Conservation (phyloP, 75 land plant species). For the Ceratopteris richardii region DNA sequence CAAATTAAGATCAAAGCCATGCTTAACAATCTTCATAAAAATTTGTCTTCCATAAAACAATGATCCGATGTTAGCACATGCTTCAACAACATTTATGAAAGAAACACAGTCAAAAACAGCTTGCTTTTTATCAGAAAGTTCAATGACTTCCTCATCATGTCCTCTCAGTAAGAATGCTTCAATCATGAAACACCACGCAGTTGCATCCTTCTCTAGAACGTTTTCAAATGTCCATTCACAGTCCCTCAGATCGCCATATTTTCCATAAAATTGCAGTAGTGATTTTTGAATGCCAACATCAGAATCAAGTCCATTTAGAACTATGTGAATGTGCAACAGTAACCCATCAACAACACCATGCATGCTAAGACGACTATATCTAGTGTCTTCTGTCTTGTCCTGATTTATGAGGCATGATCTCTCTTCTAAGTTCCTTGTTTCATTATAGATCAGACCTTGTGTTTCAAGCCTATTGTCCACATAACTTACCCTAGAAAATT, state of each 20-base stretch:
- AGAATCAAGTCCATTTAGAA: background rate
- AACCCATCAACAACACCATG: background rate
- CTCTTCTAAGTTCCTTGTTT: too few relatives aligned
- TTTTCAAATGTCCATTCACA: background rate
- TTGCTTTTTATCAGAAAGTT: constrained; percentile 15
- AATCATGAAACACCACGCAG: constrained; percentile 32
- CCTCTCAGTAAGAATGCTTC: constrained; percentile 22
- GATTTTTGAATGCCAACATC: background rate
- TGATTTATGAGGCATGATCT: background rate
- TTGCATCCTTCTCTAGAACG: constrained; percentile 8
- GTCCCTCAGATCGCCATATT: background rate
- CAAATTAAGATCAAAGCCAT: constrained; percentile 15
- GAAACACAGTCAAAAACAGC: constrained; percentile 25
- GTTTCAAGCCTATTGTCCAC: too few relatives aligned
- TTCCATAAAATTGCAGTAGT: background rate
- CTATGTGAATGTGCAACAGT: background rate
- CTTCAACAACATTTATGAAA: constrained; percentile 30
- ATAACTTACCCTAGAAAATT: too few relatives aligned
- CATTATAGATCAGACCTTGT: too few relatives aligned
- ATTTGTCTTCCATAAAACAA: constrained; percentile 34
- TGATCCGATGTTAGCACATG: constrained; percentile 31
- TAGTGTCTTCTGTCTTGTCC: background rate
- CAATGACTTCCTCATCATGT: constrained; percentile 9
- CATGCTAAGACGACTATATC: background rate
- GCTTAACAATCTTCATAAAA: constrained; percentile 24